phyloP scores from a whole-genome alignment of 257 asterid genomes.

The Nicotiana noctiflora region DNA sequence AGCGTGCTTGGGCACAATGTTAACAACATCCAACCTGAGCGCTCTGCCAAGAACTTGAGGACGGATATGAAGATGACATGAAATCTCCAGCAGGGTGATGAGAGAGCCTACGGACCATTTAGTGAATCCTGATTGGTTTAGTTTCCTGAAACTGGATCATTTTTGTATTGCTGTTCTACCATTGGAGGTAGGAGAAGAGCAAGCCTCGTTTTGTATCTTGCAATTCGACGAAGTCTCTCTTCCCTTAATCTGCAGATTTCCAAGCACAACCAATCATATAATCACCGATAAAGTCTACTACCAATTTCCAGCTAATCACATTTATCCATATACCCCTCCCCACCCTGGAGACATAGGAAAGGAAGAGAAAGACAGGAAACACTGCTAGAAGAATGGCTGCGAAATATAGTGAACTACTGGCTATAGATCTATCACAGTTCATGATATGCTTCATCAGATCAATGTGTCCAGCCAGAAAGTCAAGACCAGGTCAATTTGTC shows the following conservation, averaged over 20 bases:
- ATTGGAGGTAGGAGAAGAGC: slow-evolving; percentile 77
- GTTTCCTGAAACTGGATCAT: slow-evolving; percentile 43
- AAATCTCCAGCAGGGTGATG: neutral
- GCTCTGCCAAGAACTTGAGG: neutral
- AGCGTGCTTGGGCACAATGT: no score
- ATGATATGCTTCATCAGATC: neutral
- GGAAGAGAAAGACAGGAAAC: neutral
- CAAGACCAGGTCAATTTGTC: neutral
- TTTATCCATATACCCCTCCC: neutral
- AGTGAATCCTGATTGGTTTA: slow-evolving; percentile 17
- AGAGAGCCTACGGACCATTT: neutral
- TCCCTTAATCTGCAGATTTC: slow-evolving; percentile 68
- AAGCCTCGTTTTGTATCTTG: slow-evolving; percentile 74
- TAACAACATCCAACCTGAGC: neutral
- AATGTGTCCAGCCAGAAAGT: neutral
- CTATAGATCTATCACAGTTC: neutral
- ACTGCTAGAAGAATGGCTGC: neutral
- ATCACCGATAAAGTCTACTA: neutral
- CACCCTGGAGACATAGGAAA: neutral
- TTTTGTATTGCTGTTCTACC: slow-evolving; percentile 65
- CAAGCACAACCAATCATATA: neutral
- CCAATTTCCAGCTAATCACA: neutral
- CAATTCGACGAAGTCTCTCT: slow-evolving; percentile 62
- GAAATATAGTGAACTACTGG: neutral
- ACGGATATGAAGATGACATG: neutral